phyloP scores from a whole-genome alignment of 2,329 filamentous ascomycete species.

The Monosporascus sp. region DNA sequence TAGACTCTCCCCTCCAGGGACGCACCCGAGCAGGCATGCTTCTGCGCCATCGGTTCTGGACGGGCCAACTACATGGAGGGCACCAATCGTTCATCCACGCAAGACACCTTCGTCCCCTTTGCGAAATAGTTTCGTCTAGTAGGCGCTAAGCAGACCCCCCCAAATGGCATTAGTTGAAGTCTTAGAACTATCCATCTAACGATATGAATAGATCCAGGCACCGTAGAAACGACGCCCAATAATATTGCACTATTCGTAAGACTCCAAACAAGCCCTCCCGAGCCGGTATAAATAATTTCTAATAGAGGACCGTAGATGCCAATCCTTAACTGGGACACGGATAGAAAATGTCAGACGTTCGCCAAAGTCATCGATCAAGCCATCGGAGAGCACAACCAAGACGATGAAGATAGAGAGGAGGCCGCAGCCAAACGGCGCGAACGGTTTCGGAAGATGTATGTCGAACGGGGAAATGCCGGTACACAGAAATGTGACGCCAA shows the following conservation, averaged over 20 bases:
- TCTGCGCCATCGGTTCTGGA: slow-evolving; percentile 28
- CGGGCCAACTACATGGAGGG: slow-evolving; percentile 27
- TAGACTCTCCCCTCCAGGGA: background rate
- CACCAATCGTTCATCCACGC: slow-evolving; percentile 20
- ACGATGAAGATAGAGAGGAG: too few relatives aligned
- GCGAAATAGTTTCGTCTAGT: slow-evolving; percentile 26
- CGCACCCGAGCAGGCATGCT: slow-evolving; percentile 18
- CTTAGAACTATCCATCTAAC: background rate
- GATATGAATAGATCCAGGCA: background rate
- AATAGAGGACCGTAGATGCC: slow-evolving; percentile 1
- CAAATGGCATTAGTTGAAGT: too few relatives aligned
- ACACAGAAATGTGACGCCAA: too few relatives aligned
- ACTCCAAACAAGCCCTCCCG: background rate
- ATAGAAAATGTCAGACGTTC: slow-evolving; percentile 3
- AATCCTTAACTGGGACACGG: slow-evolving; percentile 11
- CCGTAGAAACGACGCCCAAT: slow-evolving; percentile 11
- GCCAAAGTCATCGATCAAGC: background rate
- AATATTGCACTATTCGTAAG: slow-evolving; percentile 28
- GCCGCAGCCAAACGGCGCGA: too few relatives aligned
- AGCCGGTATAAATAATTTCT: background rate
- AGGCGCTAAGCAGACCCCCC: background rate
- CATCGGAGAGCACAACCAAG: background rate
- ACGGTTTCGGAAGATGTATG: too few relatives aligned
- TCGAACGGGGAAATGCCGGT: too few relatives aligned
- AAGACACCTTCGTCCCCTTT: slow-evolving; percentile 31